Conservation (phyloP, 805 yeast genomes). For the Hanseniaspora nectarophila region DNA sequence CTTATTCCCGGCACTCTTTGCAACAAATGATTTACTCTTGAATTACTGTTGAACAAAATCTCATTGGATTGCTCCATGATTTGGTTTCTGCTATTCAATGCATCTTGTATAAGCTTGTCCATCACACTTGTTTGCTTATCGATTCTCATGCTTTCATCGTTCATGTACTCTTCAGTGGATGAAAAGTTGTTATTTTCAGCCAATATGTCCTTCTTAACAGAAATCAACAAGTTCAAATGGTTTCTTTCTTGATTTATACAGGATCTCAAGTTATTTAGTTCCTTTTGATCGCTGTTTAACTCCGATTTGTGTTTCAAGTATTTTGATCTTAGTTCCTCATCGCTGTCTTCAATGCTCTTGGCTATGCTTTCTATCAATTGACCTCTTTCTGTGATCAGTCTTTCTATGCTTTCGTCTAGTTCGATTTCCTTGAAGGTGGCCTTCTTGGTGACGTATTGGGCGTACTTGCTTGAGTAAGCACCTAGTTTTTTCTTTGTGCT, state of each 20-base stretch:
- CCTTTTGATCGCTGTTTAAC: constrained; percentile 55
- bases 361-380: constrained; percentile 24
- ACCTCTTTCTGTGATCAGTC: constrained; percentile 41
- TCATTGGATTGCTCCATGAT: constrained; percentile 54
- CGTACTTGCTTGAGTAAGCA: constrained; percentile 43
- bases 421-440: constrained; percentile 39
- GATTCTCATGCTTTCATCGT: constrained; percentile 63
- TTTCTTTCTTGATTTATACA: constrained; percentile 63
- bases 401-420: constrained; percentile 39
- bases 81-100: constrained; percentile 81
- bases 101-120: constrained; percentile 70
- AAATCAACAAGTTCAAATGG: constrained; percentile 57
- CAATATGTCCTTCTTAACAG: constrained; percentile 70
- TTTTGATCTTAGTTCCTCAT: not conserved
- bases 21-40: constrained; percentile 47
- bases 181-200: constrained; percentile 31
- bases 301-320: constrained; percentile 48
- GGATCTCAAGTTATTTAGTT: constrained; percentile 46
- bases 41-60: constrained; percentile 50
- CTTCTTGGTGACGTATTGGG: constrained; percentile 39
- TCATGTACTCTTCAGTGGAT: constrained; percentile 58
- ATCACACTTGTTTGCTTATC: constrained; percentile 63
- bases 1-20: constrained; percentile 74
- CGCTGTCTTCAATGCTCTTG: constrained; percentile 44
- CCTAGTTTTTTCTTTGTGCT: constrained; percentile 44